Conservation (phyloP, 1,139 yeast species). For the Debaryomycetaceae sp. region DNA sequence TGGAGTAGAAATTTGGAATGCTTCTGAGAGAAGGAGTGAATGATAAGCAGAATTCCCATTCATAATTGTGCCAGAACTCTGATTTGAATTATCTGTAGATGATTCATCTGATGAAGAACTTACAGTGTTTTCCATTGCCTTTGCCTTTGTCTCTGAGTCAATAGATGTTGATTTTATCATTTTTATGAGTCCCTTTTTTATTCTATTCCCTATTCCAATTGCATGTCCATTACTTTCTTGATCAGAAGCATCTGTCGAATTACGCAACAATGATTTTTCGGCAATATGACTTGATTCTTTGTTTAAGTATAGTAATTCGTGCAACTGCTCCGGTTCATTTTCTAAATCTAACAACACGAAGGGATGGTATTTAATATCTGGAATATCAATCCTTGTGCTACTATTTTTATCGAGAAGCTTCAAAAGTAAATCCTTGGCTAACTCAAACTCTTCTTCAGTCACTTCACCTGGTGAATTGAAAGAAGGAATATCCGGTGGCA, state of each 20-base stretch:
- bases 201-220: conserved; percentile 69
- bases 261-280: conserved; percentile 6
- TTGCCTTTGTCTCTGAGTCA: conserved; percentile 23
- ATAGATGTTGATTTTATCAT: conserved; percentile 41
- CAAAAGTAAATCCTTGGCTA: conserved; percentile 64
- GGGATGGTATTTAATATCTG: conserved; percentile 76
- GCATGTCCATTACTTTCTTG: conserved; percentile 77
- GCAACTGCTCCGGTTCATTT: conserved; percentile 33
- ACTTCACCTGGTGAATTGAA: conserved; percentile 43
- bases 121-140: conserved; percentile 13
- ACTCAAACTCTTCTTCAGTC: conserved; percentile 47
- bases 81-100: conserved; percentile 15
- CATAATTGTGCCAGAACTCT: conserved; percentile 10
- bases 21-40: conserved; percentile 38
- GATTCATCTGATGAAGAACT: conserved; percentile 34
- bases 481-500: conserved; percentile 49
- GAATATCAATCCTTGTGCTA: conserved; percentile 60
- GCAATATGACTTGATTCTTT: conserved; percentile 5
- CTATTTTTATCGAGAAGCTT: conserved; percentile 74
- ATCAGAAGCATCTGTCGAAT: conserved; percentile 41
- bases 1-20: conserved; percentile 13
- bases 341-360: conserved; percentile 67
- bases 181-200: conserved; percentile 57
- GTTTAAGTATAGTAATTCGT: conserved; percentile 39
- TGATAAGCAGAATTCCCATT: conserved; percentile 16